phyloP scores from a whole-genome alignment of 495 filamentous ascomycete genomes.

The Penicillium soppii region DNA sequence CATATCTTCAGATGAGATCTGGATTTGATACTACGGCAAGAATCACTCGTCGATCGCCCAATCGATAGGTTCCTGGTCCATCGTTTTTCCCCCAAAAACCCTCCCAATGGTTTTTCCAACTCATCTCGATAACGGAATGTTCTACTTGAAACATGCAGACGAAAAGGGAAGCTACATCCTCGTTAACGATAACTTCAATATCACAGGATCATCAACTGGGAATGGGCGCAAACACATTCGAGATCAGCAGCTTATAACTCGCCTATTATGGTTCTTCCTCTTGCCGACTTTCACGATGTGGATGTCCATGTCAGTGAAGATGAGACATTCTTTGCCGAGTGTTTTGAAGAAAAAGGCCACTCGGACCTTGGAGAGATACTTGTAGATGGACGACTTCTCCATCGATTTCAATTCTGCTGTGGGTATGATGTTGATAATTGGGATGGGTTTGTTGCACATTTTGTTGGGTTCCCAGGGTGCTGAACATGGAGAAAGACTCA shows the following conservation, averaged over 20 bases:
- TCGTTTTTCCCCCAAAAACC: conserved; percentile 34
- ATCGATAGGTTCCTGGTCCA: conserved; percentile 37
- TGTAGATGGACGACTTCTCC: conserved; percentile 31
- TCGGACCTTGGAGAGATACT: conserved; percentile 29
- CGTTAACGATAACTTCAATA: conserved; percentile 41
- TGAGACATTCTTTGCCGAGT: conserved; percentile 28
- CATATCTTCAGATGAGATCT: conserved; percentile 23
- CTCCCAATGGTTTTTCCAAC: conserved; percentile 7
- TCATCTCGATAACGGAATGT: conserved; percentile 25
- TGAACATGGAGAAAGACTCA: conserved; percentile 24
- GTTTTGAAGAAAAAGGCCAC: conserved; percentile 32
- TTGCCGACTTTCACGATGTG: conserved; percentile 40
- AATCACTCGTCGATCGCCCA: conserved; percentile 20
- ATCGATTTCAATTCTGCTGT: conserved; percentile 39
- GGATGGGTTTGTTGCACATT: conserved; percentile 35
- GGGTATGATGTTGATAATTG: conserved; percentile 24
- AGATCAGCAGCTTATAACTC: conserved; percentile 40
- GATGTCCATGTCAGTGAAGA: conserved; percentile 33
- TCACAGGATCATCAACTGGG: conserved; percentile 49
- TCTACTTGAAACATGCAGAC: conserved; percentile 44
- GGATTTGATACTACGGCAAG: conserved; percentile 30
- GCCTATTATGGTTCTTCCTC: conserved; percentile 40
- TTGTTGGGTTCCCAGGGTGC: conserved; percentile 31
- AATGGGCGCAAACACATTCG: conserved; percentile 37
- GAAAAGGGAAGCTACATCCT: conserved; percentile 49